These are phyloP conservation scores for Isoetes engelmannii DNA, from an alignment of 83 land plant species.

Conservation along the genomic window DNA sequence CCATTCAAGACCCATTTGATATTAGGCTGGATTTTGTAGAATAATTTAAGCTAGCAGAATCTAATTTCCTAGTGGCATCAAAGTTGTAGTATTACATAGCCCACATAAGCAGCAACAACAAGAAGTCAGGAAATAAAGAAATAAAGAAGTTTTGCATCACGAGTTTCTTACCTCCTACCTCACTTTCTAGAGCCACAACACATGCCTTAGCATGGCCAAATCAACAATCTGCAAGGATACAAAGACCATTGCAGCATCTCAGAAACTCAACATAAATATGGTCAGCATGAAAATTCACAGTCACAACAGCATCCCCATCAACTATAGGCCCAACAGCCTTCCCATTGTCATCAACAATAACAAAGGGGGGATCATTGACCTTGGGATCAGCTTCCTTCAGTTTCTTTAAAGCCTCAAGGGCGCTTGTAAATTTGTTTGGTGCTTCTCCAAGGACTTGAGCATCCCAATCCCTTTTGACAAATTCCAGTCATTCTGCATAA, in stretches of 20 bases:
- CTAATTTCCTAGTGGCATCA: neutral
- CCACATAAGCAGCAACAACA: neutral
- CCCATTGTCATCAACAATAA: conserved; percentile 72
- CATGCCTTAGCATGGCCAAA: conserved; percentile 3
- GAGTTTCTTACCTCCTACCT: neutral
- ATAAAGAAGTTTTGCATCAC: too few species aligned
- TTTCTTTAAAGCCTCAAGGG: conserved; percentile 83
- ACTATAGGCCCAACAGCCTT: conserved; percentile 84
- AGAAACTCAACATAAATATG: conserved; percentile 32
- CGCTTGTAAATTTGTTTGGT: conserved; percentile 74
- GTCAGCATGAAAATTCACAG: conserved; percentile 93
- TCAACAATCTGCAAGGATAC: neutral
- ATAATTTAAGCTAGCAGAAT: neutral
- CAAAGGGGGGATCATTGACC: conserved; percentile 84
- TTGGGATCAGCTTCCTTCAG: conserved; percentile 57
- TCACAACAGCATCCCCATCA: conserved; percentile 95
- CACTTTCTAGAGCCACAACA: neutral
- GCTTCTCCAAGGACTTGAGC: conserved; percentile 99
- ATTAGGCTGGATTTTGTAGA: neutral
- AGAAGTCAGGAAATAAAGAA: neutral
- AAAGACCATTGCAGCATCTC: too few species aligned
- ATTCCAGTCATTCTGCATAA: conserved; percentile 83
- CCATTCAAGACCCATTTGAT: neutral
- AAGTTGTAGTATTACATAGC: neutral
- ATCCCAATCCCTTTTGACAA: conserved; percentile 97